Base-by-base conservation (phyloP, 495 filamentous ascomycete genomes). In the Hypoxylon perforatum region DNA sequence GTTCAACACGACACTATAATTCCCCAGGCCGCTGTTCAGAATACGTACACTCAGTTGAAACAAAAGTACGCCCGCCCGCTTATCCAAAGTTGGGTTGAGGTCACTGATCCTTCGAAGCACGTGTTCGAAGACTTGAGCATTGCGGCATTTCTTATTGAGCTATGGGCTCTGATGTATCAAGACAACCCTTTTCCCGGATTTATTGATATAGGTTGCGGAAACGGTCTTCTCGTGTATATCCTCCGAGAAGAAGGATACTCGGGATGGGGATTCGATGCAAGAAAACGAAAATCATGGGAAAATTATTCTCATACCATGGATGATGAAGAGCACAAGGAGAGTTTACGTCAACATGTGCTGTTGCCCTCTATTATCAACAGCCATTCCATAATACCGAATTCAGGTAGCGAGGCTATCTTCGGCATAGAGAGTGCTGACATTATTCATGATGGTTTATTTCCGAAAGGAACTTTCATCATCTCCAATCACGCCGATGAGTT, bases 401-500 rank as follows among this genome's bases (percentile, higher is more conserved):
- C n/a, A 62, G 41, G 19, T 60, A 55, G 47, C 41, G 63, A 65
- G 47, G 33, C 5, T 17, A 19, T 56, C 54, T 28, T 72, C 8
- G 58, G 59, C 45, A 65, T 76, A 41, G 58, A 70, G 36, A 74
- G 75, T 44, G 41, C 45, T 36, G 72, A 75, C 19, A 72, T 72
- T 38, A 82, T 85, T 36, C 90, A 94, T 64, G 81, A 90, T 30
- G 95, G 93, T 44, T 70, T 81, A 36, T 97, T 97, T 72, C 85
- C 86, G 0, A 71, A 76, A 25, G 87, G 88, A 25, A 96, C 92
- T 0, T 99, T 99, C 70, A 91, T 99, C 54, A 93, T 99, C 61
- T 94, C 92, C 42, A 98, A 98, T 71, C 95, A 98, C 72, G 92
- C 95, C 18, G 95, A 99, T 73, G 93, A 99, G 77, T 82, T 99